Evolutionary conservation across 495 filamentous ascomycete species (phyloP).

Genomic region (Neurospora sp.): DNA sequence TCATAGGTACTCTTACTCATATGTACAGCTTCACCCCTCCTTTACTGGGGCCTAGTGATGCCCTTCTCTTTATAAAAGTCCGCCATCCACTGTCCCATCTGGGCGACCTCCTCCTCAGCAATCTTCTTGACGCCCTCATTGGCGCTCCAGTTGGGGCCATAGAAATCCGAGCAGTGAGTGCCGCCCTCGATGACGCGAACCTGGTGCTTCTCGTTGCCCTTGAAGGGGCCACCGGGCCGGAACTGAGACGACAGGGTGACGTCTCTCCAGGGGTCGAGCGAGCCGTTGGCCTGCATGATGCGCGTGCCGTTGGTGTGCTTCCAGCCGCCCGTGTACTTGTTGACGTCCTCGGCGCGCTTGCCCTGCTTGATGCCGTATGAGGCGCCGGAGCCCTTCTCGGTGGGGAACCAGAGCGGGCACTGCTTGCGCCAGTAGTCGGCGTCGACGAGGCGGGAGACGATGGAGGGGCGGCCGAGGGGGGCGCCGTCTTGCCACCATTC

Average conservation of each 20-base stretch:
- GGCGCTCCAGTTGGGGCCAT: slow-evolving; percentile 39
- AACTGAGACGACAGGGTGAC: slow-evolving; percentile 27
- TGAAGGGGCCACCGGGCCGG: slow-evolving; percentile 31
- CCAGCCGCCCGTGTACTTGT: slow-evolving; percentile 53
- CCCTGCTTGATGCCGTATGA: slow-evolving; percentile 42
- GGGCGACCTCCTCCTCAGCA: slow-evolving; percentile 20
- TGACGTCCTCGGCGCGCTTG: slow-evolving; percentile 44
- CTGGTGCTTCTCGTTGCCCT: slow-evolving; percentile 23
- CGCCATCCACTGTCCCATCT: slow-evolving; percentile 31
- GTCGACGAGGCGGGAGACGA: slow-evolving; percentile 50
- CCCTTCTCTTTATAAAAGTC: slow-evolving; percentile 31
- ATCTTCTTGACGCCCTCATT: slow-evolving; percentile 26
- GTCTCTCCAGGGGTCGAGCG: slow-evolving; percentile 35
- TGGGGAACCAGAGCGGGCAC: slow-evolving; percentile 51
- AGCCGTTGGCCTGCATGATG: slow-evolving; percentile 51
- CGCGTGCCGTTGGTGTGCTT: slow-evolving; percentile 41
- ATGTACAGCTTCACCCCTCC: background rate
- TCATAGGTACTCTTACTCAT: background rate
- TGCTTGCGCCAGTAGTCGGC: slow-evolving; percentile 49
- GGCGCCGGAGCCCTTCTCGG: slow-evolving; percentile 25
- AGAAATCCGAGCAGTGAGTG: slow-evolving; percentile 34
- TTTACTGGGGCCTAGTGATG: background rate
- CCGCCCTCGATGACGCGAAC: slow-evolving; percentile 27
- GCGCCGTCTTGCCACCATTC: slow-evolving; percentile 38
- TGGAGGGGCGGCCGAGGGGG: slow-evolving; percentile 26